These are phyloP conservation scores for Physcomitrium patens DNA, from an alignment of 225 moss, liverwort and hornwort genomes.

Conservation along the genomic window DNA sequence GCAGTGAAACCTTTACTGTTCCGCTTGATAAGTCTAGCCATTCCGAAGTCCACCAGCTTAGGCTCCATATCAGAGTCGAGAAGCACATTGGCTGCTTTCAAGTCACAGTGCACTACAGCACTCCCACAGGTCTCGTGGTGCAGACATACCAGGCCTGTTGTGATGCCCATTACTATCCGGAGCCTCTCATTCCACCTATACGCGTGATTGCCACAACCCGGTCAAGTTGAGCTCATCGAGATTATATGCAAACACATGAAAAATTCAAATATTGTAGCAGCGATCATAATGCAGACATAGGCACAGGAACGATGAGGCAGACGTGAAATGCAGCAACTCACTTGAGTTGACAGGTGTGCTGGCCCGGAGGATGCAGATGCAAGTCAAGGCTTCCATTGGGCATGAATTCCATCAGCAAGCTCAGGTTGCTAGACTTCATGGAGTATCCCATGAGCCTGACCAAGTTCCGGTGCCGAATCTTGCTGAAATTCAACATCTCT, in stretches of 20 bases:
- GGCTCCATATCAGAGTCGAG: constrained; percentile 66
- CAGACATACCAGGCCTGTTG: constrained; percentile 49
- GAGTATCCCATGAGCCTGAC: constrained; percentile 60
- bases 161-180: constrained; percentile 57
- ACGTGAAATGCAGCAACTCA: constrained; percentile 17
- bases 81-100: constrained; percentile 56
- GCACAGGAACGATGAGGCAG: not conserved
- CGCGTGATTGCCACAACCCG: constrained; percentile 1
- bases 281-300: too few relatives aligned
- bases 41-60: constrained; percentile 58
- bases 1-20: constrained; percentile 42
- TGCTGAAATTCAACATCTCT: constrained; percentile 51
- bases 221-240: not conserved
- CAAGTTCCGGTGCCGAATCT: constrained; percentile 53
- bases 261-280: too few relatives aligned
- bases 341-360: constrained; percentile 52
- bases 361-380: constrained; percentile 60
- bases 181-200: constrained; percentile 56
- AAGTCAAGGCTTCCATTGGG: constrained; percentile 53
- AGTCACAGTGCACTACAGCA: constrained; percentile 54
- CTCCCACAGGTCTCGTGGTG: constrained; percentile 55
- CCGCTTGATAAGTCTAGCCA: constrained; percentile 43
- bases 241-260: not conserved
- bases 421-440: constrained; percentile 45
- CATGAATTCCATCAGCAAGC: constrained; percentile 58